These are phyloP conservation scores for Penicillium flavigenum DNA, from an alignment of 495 filamentous ascomycete genomes.

Conservation along the genomic window DNA sequence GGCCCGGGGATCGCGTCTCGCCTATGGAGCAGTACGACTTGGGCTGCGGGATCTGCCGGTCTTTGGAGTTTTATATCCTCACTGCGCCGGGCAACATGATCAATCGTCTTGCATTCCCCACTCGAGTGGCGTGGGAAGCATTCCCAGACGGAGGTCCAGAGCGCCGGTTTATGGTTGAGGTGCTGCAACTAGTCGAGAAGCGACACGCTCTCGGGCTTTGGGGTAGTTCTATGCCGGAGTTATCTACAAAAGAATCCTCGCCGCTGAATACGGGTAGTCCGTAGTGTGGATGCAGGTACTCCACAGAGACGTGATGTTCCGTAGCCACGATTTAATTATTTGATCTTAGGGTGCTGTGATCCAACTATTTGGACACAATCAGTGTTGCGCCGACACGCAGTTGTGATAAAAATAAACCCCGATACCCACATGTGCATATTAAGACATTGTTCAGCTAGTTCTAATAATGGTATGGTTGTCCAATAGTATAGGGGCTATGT, in stretches of 20 bases:
- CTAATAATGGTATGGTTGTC: too few relatives aligned
- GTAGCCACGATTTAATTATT: not conserved
- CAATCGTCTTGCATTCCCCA: conserved; percentile 46
- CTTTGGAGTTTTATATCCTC: conserved; percentile 42
- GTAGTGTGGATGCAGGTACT: not conserved
- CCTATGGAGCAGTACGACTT: conserved; percentile 41
- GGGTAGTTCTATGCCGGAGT: conserved; percentile 43
- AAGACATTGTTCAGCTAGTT: not conserved
- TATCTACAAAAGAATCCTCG: conserved; percentile 33
- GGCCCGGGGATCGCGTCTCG: conserved; percentile 35
- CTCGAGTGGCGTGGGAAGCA: conserved; percentile 46
- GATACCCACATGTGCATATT: not conserved
- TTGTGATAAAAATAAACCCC: not conserved
- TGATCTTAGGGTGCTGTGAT: not conserved
- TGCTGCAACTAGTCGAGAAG: conserved; percentile 42
- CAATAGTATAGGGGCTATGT: not conserved
- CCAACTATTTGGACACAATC: not conserved
- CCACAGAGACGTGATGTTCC: not conserved
- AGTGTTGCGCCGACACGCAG: not conserved
- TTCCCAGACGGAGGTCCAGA: conserved; percentile 41
- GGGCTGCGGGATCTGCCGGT: conserved; percentile 45
- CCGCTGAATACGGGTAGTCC: conserved; percentile 19
- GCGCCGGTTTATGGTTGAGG: conserved; percentile 38
- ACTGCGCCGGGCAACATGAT: conserved; percentile 48
- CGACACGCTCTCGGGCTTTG: conserved; percentile 43